Percentiles rank a stretch among this genome's conserved stretches.
Evolutionary conservation across 768 basidiomycete genomes (phyloP).

Genomic region (Pluteus cervinus): DNA sequence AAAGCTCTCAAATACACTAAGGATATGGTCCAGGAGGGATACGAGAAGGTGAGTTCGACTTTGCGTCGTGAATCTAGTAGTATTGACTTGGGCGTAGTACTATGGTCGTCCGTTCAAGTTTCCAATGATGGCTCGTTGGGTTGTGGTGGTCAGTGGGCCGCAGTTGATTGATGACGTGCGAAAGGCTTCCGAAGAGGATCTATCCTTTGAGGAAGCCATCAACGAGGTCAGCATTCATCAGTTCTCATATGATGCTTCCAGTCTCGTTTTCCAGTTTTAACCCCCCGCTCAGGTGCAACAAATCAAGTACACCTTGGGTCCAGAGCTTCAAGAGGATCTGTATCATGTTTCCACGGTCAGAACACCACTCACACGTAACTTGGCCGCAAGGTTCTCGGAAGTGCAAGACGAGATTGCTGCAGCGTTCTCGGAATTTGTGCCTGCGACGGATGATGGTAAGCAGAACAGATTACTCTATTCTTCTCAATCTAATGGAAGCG

Average conservation of each 20-base stretch:
- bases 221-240: constrained; percentile 8
- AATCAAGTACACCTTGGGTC: constrained; percentile 28
- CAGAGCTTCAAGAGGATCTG: constrained; percentile 13
- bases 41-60: constrained; percentile 14
- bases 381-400: constrained; percentile 15
- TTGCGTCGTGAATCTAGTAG: constrained; percentile 10
- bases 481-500: neutral
- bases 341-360: constrained; percentile 21
- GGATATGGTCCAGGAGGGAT: constrained; percentile 11
- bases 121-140: constrained; percentile 18
- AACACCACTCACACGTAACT: constrained; percentile 20
- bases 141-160: constrained; percentile 12
- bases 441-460: constrained; percentile 2
- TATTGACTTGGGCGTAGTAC: constrained; percentile 10
- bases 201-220: constrained; percentile 8
- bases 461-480: neutral
- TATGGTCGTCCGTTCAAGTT: constrained; percentile 18
- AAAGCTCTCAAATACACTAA: neutral
- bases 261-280: neutral
- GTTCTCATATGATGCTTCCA: constrained; percentile 4
- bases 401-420: constrained; percentile 18
- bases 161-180: constrained; percentile 16
- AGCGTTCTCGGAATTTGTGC: constrained; percentile 15
- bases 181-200: constrained; percentile 9
- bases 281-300: constrained; percentile 22